Evolutionary conservation across 805 yeast species (phyloP), one percentile per base, ranked within the genome.

Genomic region (Barnettozyma californica): DNA sequence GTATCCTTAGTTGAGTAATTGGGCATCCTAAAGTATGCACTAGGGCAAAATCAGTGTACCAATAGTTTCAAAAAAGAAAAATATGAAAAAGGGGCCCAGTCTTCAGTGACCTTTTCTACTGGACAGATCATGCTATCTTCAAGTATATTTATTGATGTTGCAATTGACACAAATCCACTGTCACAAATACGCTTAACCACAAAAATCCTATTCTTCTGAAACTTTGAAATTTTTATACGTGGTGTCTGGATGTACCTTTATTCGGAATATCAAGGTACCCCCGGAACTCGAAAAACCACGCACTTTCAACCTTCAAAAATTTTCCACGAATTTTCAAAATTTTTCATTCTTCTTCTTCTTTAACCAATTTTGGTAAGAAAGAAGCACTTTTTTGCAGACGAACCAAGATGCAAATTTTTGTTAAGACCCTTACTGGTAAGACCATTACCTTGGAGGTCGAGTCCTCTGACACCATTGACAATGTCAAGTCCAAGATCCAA

Each of bases 361-460:
- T 42, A 43, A 38, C 27, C 54, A 58, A 55, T 47, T 49, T 48
- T 58, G 52, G 49, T 36, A 49, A 49, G 52, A 49, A 49, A 49
- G 52, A 49, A 40, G 52, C 52, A 49, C 40, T 43, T 41, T 36
- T 47, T 68, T 74, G 78, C 77, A 69, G 78, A 74, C 78, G 68
- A 72, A 58, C 71, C 75, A 69, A 67, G 70, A 86, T 87, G 95
- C 95, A 87, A 81, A 91, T 92, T 81, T 94, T 94, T 80, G 98
- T 94, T 78, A 94, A 92, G 81, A 92, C 99, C 80, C 84, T 94
- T 74, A 91, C 98, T 67, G 98, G 98, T 80, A 92, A 92, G 89
- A 85, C 98, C 71, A 92, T 94, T 79, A 91, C 97, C 70, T 83
- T 91, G 61, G 97, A 91, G 79, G 97, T 90, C 61, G 97, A 91